Conservation (phyloP, 208 protist species). For the Trypanosoma conorhini region DNA sequence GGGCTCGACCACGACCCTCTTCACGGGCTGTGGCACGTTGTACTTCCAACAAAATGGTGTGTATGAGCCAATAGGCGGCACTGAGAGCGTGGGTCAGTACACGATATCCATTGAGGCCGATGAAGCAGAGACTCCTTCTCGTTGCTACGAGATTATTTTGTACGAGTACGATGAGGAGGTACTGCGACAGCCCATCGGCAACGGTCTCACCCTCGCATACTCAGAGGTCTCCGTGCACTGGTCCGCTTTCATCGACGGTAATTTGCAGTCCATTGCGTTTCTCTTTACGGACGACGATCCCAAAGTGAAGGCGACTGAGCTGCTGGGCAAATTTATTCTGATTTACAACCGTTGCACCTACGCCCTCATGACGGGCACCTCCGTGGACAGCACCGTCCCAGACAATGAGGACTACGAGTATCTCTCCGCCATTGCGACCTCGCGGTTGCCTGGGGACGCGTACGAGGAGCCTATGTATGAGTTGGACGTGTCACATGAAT, state of each 20-base stretch:
- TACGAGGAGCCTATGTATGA: slow-evolving; percentile 38
- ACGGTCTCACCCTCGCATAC: slow-evolving; percentile 46
- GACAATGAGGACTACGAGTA: slow-evolving; percentile 50
- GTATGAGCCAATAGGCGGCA: neutral
- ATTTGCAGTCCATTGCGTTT: slow-evolving; percentile 44
- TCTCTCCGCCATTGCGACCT: slow-evolving; percentile 22
- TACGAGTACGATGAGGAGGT: slow-evolving; percentile 35
- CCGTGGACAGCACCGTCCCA: slow-evolving; percentile 19
- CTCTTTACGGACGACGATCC: slow-evolving; percentile 36
- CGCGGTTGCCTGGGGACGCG: slow-evolving; percentile 34
- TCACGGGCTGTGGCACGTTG: slow-evolving; percentile 40
- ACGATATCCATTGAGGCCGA: slow-evolving; percentile 3
- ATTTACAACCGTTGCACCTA: slow-evolving; percentile 72
- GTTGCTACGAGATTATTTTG: slow-evolving; percentile 36
- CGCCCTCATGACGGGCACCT: slow-evolving; percentile 37
- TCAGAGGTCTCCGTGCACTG: slow-evolving; percentile 52
- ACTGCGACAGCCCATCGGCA: slow-evolving; percentile 42
- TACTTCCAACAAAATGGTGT: slow-evolving; percentile 16
- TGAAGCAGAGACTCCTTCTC: slow-evolving; percentile 12
- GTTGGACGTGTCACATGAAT: slow-evolving; percentile 35
- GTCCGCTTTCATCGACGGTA: slow-evolving; percentile 42
- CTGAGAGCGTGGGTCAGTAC: slow-evolving; percentile 1
- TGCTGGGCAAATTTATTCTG: slow-evolving; percentile 38
- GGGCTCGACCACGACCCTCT: slow-evolving; percentile 14
- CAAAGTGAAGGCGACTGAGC: slow-evolving; percentile 3